phyloP scores from a whole-genome alignment of 1,284 basidiomycete genomes.

The Malassezia yamatoensis region DNA sequence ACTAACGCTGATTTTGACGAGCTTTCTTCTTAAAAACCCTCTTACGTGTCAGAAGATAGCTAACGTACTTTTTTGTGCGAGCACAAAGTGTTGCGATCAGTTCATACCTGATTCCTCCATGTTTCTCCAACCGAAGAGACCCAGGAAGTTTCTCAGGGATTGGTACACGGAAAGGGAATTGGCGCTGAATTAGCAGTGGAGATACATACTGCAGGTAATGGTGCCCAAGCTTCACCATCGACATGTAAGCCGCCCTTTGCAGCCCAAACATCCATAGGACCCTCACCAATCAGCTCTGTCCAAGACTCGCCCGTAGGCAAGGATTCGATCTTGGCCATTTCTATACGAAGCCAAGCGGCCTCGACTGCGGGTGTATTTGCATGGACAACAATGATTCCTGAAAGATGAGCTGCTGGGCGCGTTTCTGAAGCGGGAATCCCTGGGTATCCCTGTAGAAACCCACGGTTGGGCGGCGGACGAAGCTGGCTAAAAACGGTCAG shows the following conservation, averaged over 20 bases:
- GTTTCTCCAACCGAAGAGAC: slow-evolving; percentile 37
- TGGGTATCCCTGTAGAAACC: slow-evolving; percentile 42
- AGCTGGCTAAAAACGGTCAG: slow-evolving; percentile 18
- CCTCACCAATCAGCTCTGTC: slow-evolving; percentile 42
- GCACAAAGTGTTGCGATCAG: slow-evolving; percentile 42
- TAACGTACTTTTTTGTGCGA: slow-evolving; percentile 28
- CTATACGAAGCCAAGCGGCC: slow-evolving; percentile 43
- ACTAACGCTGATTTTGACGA: slow-evolving; percentile 12
- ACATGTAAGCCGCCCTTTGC: slow-evolving; percentile 21
- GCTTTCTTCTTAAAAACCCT: slow-evolving; percentile 25
- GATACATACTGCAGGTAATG: slow-evolving; percentile 19
- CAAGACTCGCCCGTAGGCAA: slow-evolving; percentile 40
- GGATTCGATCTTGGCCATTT: slow-evolving; percentile 43
- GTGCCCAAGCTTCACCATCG: slow-evolving; percentile 26
- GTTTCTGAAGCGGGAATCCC: slow-evolving; percentile 32
- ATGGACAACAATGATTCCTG: slow-evolving; percentile 37
- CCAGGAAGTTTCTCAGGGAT: slow-evolving; percentile 44
- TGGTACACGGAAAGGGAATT: slow-evolving; percentile 28
- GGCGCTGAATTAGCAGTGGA: background rate
- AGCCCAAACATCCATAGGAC: slow-evolving; percentile 41
- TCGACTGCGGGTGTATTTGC: slow-evolving; percentile 32
- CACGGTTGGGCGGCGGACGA: slow-evolving; percentile 35
- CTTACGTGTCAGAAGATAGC: slow-evolving; percentile 23
- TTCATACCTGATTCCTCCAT: slow-evolving; percentile 37
- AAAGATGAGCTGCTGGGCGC: slow-evolving; percentile 37